Evolutionary conservation across 2,329 filamentous ascomycete species (phyloP), one percentile per base, ranked within the genome.

Genomic region (Cladobotryum protrusum): DNA sequence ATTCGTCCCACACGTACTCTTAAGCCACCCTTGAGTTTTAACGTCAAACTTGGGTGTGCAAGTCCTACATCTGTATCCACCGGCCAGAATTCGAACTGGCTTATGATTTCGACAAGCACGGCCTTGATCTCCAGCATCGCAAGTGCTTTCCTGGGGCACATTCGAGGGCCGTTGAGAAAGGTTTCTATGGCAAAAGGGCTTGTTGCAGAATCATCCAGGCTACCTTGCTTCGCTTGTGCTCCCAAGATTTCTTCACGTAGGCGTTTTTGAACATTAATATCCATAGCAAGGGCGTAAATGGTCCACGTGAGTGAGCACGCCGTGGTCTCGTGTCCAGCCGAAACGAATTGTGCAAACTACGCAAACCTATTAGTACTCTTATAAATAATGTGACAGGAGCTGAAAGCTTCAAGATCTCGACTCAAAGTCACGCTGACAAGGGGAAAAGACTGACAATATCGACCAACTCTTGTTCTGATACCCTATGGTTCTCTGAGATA

Each of bases 231-330:
- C 11, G 40, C 34, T 8, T 39, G 40, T n/a, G 49, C 45, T 15
- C 41, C 11, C 3, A 42, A 11, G 51, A 73, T 66, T 56, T 72
- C 69, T 32, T 67, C 63, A 3, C 71, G 70, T 1, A 73, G 63
- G 4, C 63, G 63, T 1, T 59, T 56, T 54, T 74, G 69, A 14
- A 73, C 61, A 1, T 65, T 63, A 0, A 64, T 65, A 49, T 73
- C 59, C 18, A 63, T 69, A 5, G 64, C 66, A 3, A 74, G 65
- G 4, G 72, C 56, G 47, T 74, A 66, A 1, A 73, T 57, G 1
- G 67, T 70, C 68, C 71, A 73, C 6, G 67, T 66, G 3, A 74
- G 62, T 13, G 66, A 67, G 0, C 70, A 72, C 6, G 71, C 69
- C 1, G 72, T 72, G 4, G 71, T 74, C 32, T 73, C 71, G 55